Conservation (phyloP, 176 grass and related monocot genomes). For the Avena atlantica region DNA sequence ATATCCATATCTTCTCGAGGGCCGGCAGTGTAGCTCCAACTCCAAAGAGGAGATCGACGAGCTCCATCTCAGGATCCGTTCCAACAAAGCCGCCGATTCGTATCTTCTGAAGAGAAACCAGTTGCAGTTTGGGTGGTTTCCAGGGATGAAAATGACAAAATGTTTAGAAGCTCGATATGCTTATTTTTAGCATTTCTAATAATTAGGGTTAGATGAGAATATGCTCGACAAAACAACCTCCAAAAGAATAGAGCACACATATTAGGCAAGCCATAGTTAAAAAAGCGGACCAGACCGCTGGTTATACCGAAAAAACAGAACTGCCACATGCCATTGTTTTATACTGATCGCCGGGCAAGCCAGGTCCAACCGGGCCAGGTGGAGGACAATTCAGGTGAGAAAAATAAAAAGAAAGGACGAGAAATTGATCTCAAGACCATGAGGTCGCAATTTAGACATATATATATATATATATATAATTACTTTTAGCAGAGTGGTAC, state of each 20-base stretch:
- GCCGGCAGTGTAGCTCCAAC: background rate
- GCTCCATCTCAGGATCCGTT: background rate
- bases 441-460: too few species aligned
- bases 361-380: too few species aligned
- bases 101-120: background rate
- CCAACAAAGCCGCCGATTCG: slow-evolving; percentile 9
- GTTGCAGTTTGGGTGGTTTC: background rate
- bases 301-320: too few species aligned
- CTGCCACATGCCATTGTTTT: too few species aligned
- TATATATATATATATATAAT: too few species aligned
- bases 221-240: background rate
- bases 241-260: background rate
- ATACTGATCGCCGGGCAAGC: too few species aligned
- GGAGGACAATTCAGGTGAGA: too few species aligned
- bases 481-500: too few species aligned
- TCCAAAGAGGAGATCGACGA: background rate
- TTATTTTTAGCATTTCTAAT: background rate
- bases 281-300: too few species aligned
- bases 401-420: too few species aligned
- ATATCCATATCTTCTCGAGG: background rate
- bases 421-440: too few species aligned
- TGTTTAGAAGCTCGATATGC: background rate
- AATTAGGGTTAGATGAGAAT: background rate
- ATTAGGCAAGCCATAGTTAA: background rate
- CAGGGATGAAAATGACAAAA: background rate